phyloP scores from a whole-genome alignment of 352 stramenopile species.

The Thalassiosira delicatula region DNA sequence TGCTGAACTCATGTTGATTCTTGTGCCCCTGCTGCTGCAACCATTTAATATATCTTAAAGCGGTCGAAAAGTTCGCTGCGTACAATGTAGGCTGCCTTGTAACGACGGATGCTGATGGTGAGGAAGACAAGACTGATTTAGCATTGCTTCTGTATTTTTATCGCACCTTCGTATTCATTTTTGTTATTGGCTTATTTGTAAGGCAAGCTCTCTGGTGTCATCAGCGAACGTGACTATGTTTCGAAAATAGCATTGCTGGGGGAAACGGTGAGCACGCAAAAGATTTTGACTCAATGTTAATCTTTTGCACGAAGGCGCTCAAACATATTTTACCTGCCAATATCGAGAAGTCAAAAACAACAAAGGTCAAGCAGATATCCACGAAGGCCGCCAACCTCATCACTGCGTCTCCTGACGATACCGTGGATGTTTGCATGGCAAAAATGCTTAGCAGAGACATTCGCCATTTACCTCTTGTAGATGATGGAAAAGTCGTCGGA shows the following conservation, averaged over 20 bases:
- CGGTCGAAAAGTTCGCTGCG: constrained; percentile 92
- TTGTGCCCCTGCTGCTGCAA: constrained; percentile 4
- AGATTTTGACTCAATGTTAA: too few species aligned
- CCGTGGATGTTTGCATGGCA: constrained; percentile 90
- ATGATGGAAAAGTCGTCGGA: constrained; percentile 89
- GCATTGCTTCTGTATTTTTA: too few species aligned
- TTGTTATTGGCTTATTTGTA: too few species aligned
- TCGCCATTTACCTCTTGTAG: constrained; percentile 91
- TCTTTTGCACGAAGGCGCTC: too few species aligned
- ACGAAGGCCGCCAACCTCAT: constrained; percentile 90
- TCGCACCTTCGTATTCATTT: too few species aligned
- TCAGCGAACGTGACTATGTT: constrained; percentile 94
- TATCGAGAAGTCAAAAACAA: constrained; percentile 72
- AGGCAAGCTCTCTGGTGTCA: constrained; percentile 71
- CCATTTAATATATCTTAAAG: constrained; percentile 84
- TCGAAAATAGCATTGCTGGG: constrained; percentile 93
- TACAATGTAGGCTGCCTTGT: constrained; percentile 84
- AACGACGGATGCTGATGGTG: constrained; percentile 87
- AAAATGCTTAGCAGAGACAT: constrained; percentile 96
- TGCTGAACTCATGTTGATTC: too few species aligned
- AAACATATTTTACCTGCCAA: too few species aligned
- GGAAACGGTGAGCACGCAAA: constrained; percentile 79
- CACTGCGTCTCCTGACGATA: constrained; percentile 87
- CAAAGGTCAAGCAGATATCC: constrained; percentile 91
- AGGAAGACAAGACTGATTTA: too few species aligned